Evolutionary conservation across 164 flowering plant species (phyloP).

Genomic region (Macadamia tetraphylla): DNA sequence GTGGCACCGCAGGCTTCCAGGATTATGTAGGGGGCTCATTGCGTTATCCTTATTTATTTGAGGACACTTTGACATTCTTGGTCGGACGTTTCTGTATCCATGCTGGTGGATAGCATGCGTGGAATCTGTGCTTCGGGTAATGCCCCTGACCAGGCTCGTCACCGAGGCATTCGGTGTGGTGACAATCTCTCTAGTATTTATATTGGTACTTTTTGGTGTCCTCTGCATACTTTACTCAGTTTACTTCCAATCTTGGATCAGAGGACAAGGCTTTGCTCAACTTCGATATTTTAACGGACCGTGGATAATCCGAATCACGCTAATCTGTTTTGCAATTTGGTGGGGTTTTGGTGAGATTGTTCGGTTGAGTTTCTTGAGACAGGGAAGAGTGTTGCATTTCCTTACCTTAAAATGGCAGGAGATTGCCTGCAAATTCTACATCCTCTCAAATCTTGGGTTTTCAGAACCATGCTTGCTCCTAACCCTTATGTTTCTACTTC

Average conservation of each 20-base stretch:
- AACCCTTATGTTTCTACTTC: constrained; percentile 70
- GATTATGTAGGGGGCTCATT: constrained; percentile 12
- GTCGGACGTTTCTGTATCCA: constrained; percentile 48
- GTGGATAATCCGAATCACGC: constrained; percentile 73
- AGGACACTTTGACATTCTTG: constrained; percentile 18
- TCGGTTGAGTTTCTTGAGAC: constrained; percentile 60
- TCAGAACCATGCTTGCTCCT: constrained; percentile 94
- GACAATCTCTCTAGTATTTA: constrained; percentile 74
- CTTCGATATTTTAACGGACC: constrained; percentile 85
- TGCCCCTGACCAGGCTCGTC: constrained; percentile 90
- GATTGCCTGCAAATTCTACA: constrained; percentile 72
- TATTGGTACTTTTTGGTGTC: constrained; percentile 61
- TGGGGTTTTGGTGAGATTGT: constrained; percentile 83
- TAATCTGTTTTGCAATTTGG: constrained; percentile 63
- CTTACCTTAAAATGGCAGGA: constrained; percentile 70
- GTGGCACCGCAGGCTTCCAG: constrained; percentile 4
- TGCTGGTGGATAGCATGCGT: constrained; percentile 99
- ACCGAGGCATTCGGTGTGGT: constrained; percentile 98
- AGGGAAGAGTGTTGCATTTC: constrained; percentile 40
- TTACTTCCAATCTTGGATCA: constrained; percentile 65
- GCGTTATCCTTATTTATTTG: constrained; percentile 14
- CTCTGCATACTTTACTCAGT: constrained; percentile 64
- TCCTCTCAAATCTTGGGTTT: constrained; percentile 86
- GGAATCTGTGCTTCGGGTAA: constrained; percentile 87
- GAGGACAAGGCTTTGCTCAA: constrained; percentile 36